These are phyloP conservation scores for Agroathelia rolfsii DNA, from an alignment of 1,284 basidiomycete genomes.

Conservation along the genomic window DNA sequence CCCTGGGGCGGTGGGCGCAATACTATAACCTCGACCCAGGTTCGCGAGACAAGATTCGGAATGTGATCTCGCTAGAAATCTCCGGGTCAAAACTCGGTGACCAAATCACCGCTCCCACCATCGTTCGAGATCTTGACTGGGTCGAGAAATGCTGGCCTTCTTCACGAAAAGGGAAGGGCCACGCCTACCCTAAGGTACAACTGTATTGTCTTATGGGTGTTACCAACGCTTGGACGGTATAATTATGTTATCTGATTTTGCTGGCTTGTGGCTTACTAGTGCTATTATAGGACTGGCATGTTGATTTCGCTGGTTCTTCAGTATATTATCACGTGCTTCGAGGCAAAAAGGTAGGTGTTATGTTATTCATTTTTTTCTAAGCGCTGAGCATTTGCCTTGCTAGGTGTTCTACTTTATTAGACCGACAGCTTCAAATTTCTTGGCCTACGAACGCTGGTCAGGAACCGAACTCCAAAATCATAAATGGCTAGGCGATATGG, in stretches of 20 bases:
- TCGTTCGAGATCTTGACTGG: constrained; percentile 92
- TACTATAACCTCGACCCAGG: constrained; percentile 67
- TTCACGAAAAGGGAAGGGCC: constrained; percentile 60
- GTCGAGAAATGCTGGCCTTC: constrained; percentile 92
- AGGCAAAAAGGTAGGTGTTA: constrained; percentile 59
- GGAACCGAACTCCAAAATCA: constrained; percentile 81
- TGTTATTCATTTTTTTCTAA: constrained; percentile 7
- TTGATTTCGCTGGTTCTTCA: constrained; percentile 92
- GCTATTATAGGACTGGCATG: constrained; percentile 79
- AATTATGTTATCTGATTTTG: constrained; percentile 15
- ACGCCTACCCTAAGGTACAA: constrained; percentile 88
- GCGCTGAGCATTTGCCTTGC: constrained; percentile 10
- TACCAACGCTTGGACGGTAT: constrained; percentile 81
- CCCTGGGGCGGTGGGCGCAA: constrained; percentile 80
- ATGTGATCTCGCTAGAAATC: constrained; percentile 85
- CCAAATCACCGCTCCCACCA: constrained; percentile 70
- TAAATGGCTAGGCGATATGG: constrained; percentile 87
- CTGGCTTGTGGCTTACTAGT: constrained; percentile 7
- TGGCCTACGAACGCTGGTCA: constrained; percentile 86
- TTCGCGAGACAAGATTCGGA: constrained; percentile 74
- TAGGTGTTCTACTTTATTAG: constrained; percentile 93
- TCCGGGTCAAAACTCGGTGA: constrained; percentile 69
- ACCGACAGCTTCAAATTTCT: constrained; percentile 80
- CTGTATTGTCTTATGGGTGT: constrained; percentile 94
- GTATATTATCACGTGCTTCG: constrained; percentile 88